These are phyloP conservation scores for Pythium utonaiense DNA, from an alignment of 352 stramenopile species.

Conservation along the genomic window DNA sequence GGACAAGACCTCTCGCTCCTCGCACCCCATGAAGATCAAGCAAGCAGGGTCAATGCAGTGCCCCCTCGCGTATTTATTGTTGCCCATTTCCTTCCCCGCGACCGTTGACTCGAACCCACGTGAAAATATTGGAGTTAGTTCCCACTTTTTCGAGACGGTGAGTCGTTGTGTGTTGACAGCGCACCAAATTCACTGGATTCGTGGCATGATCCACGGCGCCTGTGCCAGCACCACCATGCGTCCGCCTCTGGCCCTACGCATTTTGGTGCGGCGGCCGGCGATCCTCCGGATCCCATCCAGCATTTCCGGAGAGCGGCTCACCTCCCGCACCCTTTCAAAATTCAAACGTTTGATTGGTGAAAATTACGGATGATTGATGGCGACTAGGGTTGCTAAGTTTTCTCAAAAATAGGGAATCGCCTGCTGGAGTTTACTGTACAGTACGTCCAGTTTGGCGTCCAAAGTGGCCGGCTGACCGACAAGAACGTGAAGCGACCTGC, in stretches of 20 bases:
- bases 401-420: slow-evolving; percentile 4
- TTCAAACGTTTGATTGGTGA: slow-evolving; percentile 7
- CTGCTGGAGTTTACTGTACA: too few species aligned
- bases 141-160: not conserved
- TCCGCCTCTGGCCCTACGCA: too few species aligned
- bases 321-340: not conserved
- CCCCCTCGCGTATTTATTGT: slow-evolving; percentile 10
- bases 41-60: not conserved
- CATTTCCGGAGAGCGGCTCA: not conserved
- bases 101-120: not conserved
- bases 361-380: not conserved
- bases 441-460: slow-evolving; percentile 24
- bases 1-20: not conserved
- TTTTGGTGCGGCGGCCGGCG: too few species aligned
- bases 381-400: slow-evolving; percentile 6
- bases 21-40: not conserved
- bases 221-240: too few species aligned
- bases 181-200: too few species aligned
- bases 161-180: not conserved
- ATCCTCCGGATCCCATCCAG: slow-evolving; percentile 14
- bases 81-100: slow-evolving; percentile 5
- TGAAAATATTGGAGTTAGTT: slow-evolving; percentile 3
- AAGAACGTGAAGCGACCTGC: slow-evolving; percentile 13
- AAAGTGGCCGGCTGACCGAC: slow-evolving; percentile 19
- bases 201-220: too few species aligned